Base-by-base conservation (phyloP, 1,284 basidiomycete species). In the Austropuccinia psidii region DNA sequence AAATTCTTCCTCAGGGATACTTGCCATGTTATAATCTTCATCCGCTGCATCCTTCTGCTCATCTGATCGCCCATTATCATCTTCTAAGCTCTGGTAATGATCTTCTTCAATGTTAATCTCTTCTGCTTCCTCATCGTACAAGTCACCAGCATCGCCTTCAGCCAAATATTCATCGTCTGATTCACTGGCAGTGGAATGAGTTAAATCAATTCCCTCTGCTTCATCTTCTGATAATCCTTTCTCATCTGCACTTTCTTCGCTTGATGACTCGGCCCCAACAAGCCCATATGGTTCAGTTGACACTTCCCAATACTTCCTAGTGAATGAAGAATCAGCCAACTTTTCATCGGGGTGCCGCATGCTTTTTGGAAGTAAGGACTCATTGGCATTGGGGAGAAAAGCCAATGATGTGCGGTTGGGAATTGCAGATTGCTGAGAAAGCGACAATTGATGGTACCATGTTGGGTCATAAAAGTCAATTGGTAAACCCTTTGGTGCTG, bases 231-330 rank as follows among this genome's bases (percentile, higher is more conserved):
- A n/a, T n/a, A n/a, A n/a, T n/a, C n/a, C n/a, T n/a, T n/a, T n/a
- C 11, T 6, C 6, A 15, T 43, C 11, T 6, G 33, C 19, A 4
- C 21, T 37, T 13, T 43, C 19, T 4, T 57, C 52, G 4, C 3
- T 19, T 24, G 29, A 50, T 31, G 43, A 35, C 3, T 66, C 11
- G 24, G 19, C 64, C 24, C 17, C 64, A n/a, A 68, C 11, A 19
- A 68, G 49, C 4, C 66, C 66, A 55, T 68, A 68, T 3, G 66
- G 49, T 41, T 68, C 37, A n/a, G 52, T n/a, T 33, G 60, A 8
- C 1, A 24, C 35, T 17, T 70, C 55, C 43, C 31, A 61, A 43
- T 60, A 70, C 29, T 70, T 60, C 19, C 39, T 13, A 29, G 50
- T 70, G 55, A 70, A 70, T 13, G 27, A 47, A 5, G 6, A 13